These are phyloP conservation scores for Thuidium tamariscinum DNA, from an alignment of 225 moss, liverwort and hornwort species.

Conservation along the genomic window DNA sequence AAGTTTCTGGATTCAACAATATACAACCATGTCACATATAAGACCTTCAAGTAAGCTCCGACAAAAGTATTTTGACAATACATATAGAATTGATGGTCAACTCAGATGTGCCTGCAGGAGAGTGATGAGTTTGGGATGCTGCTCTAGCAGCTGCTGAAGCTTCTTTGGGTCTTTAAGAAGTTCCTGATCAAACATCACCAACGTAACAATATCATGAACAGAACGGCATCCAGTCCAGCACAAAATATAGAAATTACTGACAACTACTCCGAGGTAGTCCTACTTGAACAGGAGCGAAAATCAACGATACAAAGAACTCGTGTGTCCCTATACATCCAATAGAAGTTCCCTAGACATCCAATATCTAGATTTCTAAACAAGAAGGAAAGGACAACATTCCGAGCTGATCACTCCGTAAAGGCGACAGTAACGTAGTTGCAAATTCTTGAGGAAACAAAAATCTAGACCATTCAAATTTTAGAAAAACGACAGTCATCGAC, in stretches of 20 bases:
- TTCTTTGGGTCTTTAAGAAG: slow-evolving; percentile 94
- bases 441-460: background rate
- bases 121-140: slow-evolving; percentile 90
- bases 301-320: background rate
- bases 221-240: background rate
- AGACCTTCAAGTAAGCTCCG: background rate
- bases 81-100: background rate
- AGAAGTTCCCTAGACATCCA: background rate
- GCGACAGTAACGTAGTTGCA: background rate
- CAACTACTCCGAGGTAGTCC: background rate
- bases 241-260: background rate
- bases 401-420: background rate
- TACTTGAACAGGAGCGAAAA: background rate
- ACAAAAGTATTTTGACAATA: background rate
- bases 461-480: background rate
- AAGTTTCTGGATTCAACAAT: background rate
- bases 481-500: background rate
- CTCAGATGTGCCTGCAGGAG: slow-evolving; percentile 72
- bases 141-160: slow-evolving; percentile 87
- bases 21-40: background rate
- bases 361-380: background rate
- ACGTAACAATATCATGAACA: background rate
- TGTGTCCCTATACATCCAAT: background rate
- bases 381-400: background rate
- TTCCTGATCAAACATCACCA: slow-evolving; percentile 46